A percentile compares a stretch with the other conserved stretches of the same genome.
These are phyloP conservation scores for Podospora conica DNA, from an alignment of 495 filamentous ascomycete species.

Conservation along the genomic window DNA sequence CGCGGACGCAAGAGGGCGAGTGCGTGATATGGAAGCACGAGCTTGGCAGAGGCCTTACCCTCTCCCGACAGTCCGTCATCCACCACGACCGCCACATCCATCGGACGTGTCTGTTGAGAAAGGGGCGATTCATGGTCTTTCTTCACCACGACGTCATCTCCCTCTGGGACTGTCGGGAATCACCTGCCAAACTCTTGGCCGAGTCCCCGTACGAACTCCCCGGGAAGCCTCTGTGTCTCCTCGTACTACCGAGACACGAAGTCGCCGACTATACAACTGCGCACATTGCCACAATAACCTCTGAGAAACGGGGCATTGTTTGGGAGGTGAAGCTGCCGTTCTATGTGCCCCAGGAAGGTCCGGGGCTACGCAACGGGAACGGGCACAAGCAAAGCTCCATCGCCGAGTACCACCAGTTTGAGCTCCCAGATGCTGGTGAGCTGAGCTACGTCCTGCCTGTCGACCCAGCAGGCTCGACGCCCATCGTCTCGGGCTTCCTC, in stretches of 20 bases:
- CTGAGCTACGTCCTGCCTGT: slow-evolving; percentile 80
- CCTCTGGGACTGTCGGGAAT: slow-evolving; percentile 68
- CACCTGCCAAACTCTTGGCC: slow-evolving; percentile 50
- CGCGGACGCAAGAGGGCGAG: slow-evolving; percentile 71
- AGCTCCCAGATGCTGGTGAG: slow-evolving; percentile 65
- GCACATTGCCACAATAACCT: slow-evolving; percentile 78
- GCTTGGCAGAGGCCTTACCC: slow-evolving; percentile 36
- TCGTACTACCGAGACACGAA: slow-evolving; percentile 64
- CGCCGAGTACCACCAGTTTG: slow-evolving; percentile 64
- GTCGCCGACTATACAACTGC: slow-evolving; percentile 43
- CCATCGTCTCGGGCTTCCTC: slow-evolving; percentile 69
- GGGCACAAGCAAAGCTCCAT: slow-evolving; percentile 40
- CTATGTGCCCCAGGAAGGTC: slow-evolving; percentile 28
- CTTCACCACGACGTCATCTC: slow-evolving; percentile 71
- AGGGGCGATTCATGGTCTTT: slow-evolving; percentile 73
- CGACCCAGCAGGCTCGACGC: slow-evolving; percentile 74
- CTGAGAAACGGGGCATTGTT: slow-evolving; percentile 74
- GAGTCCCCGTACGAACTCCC: slow-evolving; percentile 52
- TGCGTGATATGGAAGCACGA: slow-evolving; percentile 77
- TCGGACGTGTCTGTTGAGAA: slow-evolving; percentile 67
- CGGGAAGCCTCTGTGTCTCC: slow-evolving; percentile 75
- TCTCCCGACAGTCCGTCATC: slow-evolving; percentile 66
- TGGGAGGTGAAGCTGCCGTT: slow-evolving; percentile 67
- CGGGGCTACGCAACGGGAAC: slow-evolving; percentile 18
- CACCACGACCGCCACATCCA: slow-evolving; percentile 69